phyloP scores from a whole-genome alignment of 1,284 basidiomycete species.

The Pascua sp. region DNA sequence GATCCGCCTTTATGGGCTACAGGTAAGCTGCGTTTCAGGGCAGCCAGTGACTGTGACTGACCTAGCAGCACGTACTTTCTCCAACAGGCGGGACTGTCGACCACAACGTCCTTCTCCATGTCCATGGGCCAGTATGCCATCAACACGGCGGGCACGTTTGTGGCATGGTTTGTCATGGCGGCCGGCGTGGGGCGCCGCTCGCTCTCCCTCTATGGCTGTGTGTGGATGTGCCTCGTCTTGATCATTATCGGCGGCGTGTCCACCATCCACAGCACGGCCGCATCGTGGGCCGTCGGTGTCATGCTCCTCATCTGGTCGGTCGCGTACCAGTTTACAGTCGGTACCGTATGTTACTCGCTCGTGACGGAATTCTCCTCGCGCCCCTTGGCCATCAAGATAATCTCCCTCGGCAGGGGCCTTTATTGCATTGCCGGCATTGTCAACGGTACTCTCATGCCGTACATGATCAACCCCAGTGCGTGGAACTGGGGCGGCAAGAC shows the following conservation, averaged over 20 bases:
- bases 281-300: too few species aligned
- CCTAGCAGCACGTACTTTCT: too few species aligned
- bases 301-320: slow-evolving; percentile 21
- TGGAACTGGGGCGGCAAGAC: slow-evolving; percentile 27
- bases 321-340: slow-evolving; percentile 24
- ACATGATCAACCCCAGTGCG: slow-evolving; percentile 46
- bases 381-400: slow-evolving; percentile 49
- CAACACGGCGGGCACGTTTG: slow-evolving; percentile 37
- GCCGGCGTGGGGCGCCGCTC: slow-evolving; percentile 42
- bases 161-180: slow-evolving; percentile 40
- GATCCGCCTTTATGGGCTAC: slow-evolving; percentile 22
- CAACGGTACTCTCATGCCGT: slow-evolving; percentile 11
- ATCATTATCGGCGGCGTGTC: slow-evolving; percentile 49
- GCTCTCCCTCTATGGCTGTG: slow-evolving; percentile 50
- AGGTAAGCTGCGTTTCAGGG: too few species aligned
- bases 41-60: too few species aligned
- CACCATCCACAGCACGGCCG: slow-evolving; percentile 16
- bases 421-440: slow-evolving; percentile 1
- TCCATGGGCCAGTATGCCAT: too few species aligned
- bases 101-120: slow-evolving; percentile 1
- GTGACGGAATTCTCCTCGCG: slow-evolving; percentile 45
- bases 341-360: slow-evolving; percentile 34
- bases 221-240: slow-evolving; percentile 43
- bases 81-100: slow-evolving; percentile 5
- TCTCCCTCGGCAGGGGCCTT: slow-evolving; percentile 40